Percentiles rank a stretch among this genome's conserved stretches.
Evolutionary conservation across 1,284 basidiomycete species (phyloP).

Genomic region (Rhodotorula glutinis): DNA sequence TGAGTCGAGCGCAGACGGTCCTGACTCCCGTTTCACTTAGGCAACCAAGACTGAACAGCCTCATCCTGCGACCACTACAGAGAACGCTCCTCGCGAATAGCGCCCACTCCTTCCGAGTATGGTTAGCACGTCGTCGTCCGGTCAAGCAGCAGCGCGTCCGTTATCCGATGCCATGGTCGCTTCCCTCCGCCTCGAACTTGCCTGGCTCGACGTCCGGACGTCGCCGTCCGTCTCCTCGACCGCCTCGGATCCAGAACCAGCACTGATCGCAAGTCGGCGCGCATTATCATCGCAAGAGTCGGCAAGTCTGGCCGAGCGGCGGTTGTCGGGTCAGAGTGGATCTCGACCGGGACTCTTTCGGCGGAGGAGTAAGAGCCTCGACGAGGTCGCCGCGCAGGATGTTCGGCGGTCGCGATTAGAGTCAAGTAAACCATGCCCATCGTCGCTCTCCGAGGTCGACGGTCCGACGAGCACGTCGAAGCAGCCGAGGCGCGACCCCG

Average conservation of each 20-base stretch:
- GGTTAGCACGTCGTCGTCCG: background rate
- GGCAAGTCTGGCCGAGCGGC: constrained; percentile 26
- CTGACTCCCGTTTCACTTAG: too few species aligned
- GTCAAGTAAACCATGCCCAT: background rate
- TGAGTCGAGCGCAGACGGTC: too few species aligned
- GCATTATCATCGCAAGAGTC: background rate
- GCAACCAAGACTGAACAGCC: too few species aligned
- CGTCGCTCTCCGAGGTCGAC: too few species aligned
- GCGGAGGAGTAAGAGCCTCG: constrained; percentile 28
- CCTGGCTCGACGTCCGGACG: constrained; percentile 6
- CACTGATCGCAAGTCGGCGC: background rate
- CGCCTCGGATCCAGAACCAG: background rate
- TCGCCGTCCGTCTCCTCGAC: background rate
- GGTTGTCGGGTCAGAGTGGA: constrained; percentile 5
- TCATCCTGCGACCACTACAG: too few species aligned
- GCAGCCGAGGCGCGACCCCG: too few species aligned
- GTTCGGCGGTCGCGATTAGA: background rate
- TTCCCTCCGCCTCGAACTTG: constrained; percentile 14
- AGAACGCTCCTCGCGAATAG: too few species aligned
- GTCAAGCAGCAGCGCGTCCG: background rate
- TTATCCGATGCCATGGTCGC: constrained; percentile 7
- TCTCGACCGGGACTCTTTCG: constrained; percentile 11
- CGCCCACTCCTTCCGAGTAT: too few species aligned
- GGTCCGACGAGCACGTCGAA: too few species aligned
- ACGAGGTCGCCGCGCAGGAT: constrained; percentile 7